Conservation (phyloP, 2,329 filamentous ascomycete species). For the Sporothrix pallida region DNA sequence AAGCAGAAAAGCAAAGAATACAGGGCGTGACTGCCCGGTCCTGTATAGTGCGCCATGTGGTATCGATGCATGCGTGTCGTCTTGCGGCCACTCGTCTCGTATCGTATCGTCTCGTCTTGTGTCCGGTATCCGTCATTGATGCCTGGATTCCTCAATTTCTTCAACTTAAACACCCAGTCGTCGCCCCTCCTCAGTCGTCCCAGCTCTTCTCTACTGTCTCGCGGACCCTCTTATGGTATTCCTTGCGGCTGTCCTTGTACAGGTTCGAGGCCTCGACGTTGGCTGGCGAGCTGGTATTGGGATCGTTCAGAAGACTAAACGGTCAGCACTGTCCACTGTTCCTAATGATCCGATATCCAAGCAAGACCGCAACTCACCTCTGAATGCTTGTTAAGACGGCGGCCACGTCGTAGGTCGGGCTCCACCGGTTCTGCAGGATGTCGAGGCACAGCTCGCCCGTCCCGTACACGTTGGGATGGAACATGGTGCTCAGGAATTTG, state of each 20-base stretch:
- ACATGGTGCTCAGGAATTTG: conserved; percentile 99
- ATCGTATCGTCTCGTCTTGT: neutral
- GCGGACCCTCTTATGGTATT: conserved; percentile 92
- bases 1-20: neutral
- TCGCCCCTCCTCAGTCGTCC: conserved; percentile 71
- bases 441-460: conserved; percentile 96
- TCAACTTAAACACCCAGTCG: neutral
- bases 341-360: too few species aligned
- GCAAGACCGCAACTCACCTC: conserved; percentile 62
- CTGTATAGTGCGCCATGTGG: conserved; percentile 16
- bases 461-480: conserved; percentile 97
- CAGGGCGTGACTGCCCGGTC: neutral
- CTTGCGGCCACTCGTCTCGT: conserved; percentile 7
- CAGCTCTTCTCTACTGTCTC: conserved; percentile 99
- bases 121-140: neutral
- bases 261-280: conserved; percentile 98
- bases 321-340: neutral
- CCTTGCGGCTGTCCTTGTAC: conserved; percentile 97
- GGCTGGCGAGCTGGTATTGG: conserved; percentile 96
- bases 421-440: conserved; percentile 98
- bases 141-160: too few species aligned
- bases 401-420: conserved; percentile 96
- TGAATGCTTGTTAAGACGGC: conserved; percentile 97
- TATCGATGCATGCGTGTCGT: conserved; percentile 25
- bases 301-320: conserved; percentile 89